Base-by-base conservation (phyloP, 2,329 filamentous ascomycete species). In the Paraphaeosphaeria minitans region DNA sequence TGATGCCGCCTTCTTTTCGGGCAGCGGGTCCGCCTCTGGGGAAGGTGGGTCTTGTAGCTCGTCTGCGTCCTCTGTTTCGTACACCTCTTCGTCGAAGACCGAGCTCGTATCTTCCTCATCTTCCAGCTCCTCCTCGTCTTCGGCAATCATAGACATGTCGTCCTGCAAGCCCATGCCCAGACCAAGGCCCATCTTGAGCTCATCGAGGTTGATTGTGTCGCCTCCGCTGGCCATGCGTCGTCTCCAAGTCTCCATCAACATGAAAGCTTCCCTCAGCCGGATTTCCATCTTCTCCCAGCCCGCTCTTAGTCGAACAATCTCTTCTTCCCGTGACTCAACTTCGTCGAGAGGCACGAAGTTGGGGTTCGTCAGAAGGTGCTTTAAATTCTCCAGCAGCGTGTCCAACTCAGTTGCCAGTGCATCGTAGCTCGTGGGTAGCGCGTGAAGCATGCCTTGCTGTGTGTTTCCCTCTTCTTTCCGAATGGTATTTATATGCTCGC, bases 271-370 rank as follows among this genome's bases (percentile, higher is more conserved):
- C 64, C 87, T 89, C 92, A 95, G 97, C 53, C 93, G 86, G 22
- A 82, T 85, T 76, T 98, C 93, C 91, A 98, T 97, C 77, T 90
- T 93, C 74, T 96, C 91, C 89, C 94, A 96, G 16, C 93, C 92
- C 56, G 90, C 86, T 55, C 92, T 87, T 49, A 99, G 82, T 53
- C 91, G 86, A 53, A 85, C 84, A 64, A 99, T 98, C 74, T 97
- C 93, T 59, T 96, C 90, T 64, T 99, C 94, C 55, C 94, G 87
- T n/a, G 93, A 80, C 71, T 96, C 89, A 2, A 99, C 92, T 75
- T 98, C 95, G 69, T 98, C 95, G 22, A 98, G 87, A 0, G 94
- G 91, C 14, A 97, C 95, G 74, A 98, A 99, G 2, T 93, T 96
- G 1, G 95, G 95, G 71, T 98, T 98, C 9, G 93, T 97, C 46